phyloP scores from a whole-genome alignment of 2,329 filamentous ascomycete species.

The Aaosphaeria arxii region DNA sequence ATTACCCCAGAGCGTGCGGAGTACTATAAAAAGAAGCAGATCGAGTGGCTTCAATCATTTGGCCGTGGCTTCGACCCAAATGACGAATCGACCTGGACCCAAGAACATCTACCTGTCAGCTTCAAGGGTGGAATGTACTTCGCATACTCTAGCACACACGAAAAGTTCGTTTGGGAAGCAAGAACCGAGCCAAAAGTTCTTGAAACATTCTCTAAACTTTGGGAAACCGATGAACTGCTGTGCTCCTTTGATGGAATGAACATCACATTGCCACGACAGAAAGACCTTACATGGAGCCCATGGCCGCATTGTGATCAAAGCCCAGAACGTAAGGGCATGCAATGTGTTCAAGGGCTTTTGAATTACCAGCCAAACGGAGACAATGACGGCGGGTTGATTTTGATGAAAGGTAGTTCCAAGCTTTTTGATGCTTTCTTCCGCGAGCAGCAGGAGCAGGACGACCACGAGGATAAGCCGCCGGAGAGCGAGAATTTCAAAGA shows the following conservation, averaged over 20 bases:
- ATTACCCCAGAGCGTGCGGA: constrained; percentile 38
- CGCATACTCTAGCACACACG: constrained; percentile 36
- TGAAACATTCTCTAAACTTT: constrained; percentile 33
- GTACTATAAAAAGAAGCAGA: constrained; percentile 40
- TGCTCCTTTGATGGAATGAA: constrained; percentile 40
- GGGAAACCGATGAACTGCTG: constrained; percentile 37
- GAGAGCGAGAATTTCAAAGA: constrained; percentile 33
- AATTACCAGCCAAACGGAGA: constrained; percentile 46
- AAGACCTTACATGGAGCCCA: constrained; percentile 30
- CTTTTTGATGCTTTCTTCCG: constrained; percentile 39
- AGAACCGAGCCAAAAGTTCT: constrained; percentile 38
- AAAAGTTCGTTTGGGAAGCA: constrained; percentile 42
- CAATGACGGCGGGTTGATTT: constrained; percentile 47
- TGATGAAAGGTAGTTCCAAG: constrained; percentile 39
- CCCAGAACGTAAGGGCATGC: constrained; percentile 40
- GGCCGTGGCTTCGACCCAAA: constrained; percentile 37
- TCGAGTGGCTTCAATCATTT: constrained; percentile 45
- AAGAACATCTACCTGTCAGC: constrained; percentile 37
- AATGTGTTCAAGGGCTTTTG: constrained; percentile 44
- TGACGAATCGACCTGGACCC: constrained; percentile 34
- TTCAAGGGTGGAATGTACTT: constrained; percentile 45
- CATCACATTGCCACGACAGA: constrained; percentile 35
- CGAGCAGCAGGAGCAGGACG: constrained; percentile 9
- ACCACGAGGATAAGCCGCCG: constrained; percentile 1
- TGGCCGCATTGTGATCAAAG: constrained; percentile 43